Conservation (phyloP, 306 rosid species). For the Cucurbita pepo region DNA sequence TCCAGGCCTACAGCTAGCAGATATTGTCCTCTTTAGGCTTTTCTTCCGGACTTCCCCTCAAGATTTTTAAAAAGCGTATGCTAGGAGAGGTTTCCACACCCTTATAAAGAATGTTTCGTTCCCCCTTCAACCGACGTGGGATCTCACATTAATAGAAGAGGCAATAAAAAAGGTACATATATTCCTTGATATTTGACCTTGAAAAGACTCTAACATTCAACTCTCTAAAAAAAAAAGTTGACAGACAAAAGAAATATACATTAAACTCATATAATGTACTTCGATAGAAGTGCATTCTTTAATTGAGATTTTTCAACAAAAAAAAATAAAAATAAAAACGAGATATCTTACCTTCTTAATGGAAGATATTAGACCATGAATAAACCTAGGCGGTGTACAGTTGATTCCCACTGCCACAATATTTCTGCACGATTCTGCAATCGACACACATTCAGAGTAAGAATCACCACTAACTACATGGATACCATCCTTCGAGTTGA, state of each 20-base stretch:
- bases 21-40: too few species aligned
- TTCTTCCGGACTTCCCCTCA: too few species aligned
- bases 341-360: constrained; percentile 35
- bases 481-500: constrained; percentile 56
- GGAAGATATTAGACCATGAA: constrained; percentile 48
- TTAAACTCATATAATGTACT: neutral
- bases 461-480: constrained; percentile 66
- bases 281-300: neutral
- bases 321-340: neutral
- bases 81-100: too few species aligned
- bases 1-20: too few species aligned
- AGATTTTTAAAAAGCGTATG: too few species aligned
- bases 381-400: constrained; percentile 76
- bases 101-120: too few species aligned
- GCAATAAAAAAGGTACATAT: neutral
- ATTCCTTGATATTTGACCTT: neutral
- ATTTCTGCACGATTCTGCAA: constrained; percentile 55
- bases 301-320: neutral
- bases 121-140: too few species aligned
- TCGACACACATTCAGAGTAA: constrained; percentile 46
- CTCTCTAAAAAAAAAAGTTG: neutral
- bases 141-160: neutral
- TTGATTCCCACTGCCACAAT: constrained; percentile 70
- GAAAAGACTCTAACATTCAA: constrained; percentile 1
- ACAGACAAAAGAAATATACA: neutral